These are phyloP conservation scores for Tephrocybe rancida DNA, from an alignment of 768 basidiomycete genomes.

Conservation along the genomic window DNA sequence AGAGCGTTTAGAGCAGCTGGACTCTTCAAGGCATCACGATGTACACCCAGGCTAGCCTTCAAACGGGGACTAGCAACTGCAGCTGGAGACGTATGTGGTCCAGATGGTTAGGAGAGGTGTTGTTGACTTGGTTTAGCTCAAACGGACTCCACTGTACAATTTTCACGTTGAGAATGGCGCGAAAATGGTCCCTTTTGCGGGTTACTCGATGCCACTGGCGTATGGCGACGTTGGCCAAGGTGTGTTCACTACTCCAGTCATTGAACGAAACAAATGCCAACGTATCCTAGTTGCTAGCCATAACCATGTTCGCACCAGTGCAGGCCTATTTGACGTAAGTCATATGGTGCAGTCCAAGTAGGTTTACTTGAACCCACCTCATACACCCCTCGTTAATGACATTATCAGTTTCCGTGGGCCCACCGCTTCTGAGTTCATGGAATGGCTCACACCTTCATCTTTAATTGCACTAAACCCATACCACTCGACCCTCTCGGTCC, in stretches of 20 bases:
- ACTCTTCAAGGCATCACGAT: constrained; percentile 6
- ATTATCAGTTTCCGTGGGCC: constrained; percentile 74
- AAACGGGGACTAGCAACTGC: constrained; percentile 16
- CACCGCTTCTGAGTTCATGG: constrained; percentile 78
- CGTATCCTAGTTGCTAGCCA: constrained; percentile 76
- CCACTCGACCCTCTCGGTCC: constrained; percentile 82
- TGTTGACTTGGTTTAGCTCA: constrained; percentile 31
- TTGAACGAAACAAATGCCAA: not conserved
- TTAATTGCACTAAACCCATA: constrained; percentile 68
- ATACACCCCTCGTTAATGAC: constrained; percentile 1
- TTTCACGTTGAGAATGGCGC: constrained; percentile 84
- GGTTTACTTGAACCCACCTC: constrained; percentile 17
- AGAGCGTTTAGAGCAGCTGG: constrained; percentile 9
- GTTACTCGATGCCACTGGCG: constrained; percentile 90
- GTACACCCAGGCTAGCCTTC: not conserved
- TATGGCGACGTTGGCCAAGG: constrained; percentile 86
- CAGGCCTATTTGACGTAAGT: constrained; percentile 94
- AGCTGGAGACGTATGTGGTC: constrained; percentile 15
- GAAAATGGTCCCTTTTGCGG: constrained; percentile 97
- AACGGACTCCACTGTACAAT: constrained; percentile 81
- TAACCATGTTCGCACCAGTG: constrained; percentile 79
- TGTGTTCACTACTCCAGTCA: constrained; percentile 29
- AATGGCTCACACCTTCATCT: constrained; percentile 89
- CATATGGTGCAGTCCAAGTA: constrained; percentile 97
- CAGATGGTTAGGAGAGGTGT: not conserved